Evolutionary conservation across 164 flowering plant species (phyloP), one percentile per base, ranked within the genome.

Genomic region (Umbilicus rupestris): DNA sequence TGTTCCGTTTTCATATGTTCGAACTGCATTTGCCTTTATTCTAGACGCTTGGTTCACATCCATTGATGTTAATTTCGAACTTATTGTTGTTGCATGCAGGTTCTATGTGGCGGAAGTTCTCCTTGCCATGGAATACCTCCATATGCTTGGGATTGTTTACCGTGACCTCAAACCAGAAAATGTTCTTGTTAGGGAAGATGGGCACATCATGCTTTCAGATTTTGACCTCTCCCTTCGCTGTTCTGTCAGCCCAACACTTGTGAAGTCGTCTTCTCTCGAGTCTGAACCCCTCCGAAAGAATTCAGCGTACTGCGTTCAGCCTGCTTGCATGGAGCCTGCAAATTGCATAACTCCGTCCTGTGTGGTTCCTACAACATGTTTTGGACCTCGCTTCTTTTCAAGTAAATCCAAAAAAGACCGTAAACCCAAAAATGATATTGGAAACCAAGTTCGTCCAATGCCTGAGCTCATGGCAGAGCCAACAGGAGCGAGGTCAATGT

Each of bases 351-450:
- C 58, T 52, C 58, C 58, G 5, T 52, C 58, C 5, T 52, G 58
- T 52, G 58, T 52, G 7, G 58, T 12, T 24, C 58, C 58, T 8
- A 52, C 58, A 52, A 52, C 58, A 24, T 52, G 58, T 26, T 52
- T 52, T 52, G 58, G 58, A 8, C 58, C 58, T 52, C 58, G 58
- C 31, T 52, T 52, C 22, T 52, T 52, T 52, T 52, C 58, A 52
- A 52, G 29, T 12, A 52, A 52, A 26, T 52, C 58, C 29, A 52
- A 52, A 29, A 52, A 52, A 52, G 58, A 52, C 11, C 22, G 58
- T 7, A 52, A 52, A 26, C 15, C 58, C 29, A 52, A 52, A 24
- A 52, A 52, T 52, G 58, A 52, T 20, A 52, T 52, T 24, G 22
- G 19, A 52, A 52, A 52, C 58, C 58, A 52, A 52, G 30, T 52